phyloP scores from a whole-genome alignment of 148 eudicot genomes.

The Limonium bicolor region DNA sequence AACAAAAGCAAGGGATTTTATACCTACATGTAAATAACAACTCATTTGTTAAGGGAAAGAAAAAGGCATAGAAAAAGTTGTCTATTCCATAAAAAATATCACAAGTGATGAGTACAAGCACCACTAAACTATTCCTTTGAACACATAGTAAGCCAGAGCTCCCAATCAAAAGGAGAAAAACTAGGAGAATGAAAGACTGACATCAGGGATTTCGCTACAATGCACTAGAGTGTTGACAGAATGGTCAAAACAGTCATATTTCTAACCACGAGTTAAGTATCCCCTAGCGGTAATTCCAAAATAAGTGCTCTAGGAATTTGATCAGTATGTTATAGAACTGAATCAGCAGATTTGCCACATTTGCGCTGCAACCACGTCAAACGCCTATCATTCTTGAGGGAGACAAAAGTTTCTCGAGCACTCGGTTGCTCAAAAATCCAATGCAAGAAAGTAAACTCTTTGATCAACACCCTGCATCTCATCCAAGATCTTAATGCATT shows the following conservation, averaged over 20 bases:
- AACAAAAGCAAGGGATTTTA: neutral
- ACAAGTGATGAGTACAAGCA: neutral
- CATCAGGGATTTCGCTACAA: neutral
- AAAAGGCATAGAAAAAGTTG: neutral
- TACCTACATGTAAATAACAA: neutral
- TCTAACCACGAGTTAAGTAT: neutral
- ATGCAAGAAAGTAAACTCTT: constrained; percentile 42
- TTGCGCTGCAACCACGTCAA: constrained; percentile 49
- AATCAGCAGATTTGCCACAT: constrained; percentile 21
- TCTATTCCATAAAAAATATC: neutral
- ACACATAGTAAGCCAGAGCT: neutral
- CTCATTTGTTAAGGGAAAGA: neutral
- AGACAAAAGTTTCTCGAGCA: constrained; percentile 48
- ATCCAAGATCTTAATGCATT: constrained; percentile 47
- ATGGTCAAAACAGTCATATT: neutral
- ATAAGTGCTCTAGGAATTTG: too few relatives aligned
- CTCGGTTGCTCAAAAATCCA: constrained; percentile 50
- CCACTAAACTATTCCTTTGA: too few relatives aligned
- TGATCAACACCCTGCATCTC: constrained; percentile 64
- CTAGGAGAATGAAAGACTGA: neutral
- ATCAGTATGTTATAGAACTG: constrained; percentile 11
- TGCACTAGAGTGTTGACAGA: neutral
- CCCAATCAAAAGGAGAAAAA: neutral
- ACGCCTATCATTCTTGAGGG: constrained; percentile 41
- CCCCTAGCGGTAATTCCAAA: too few relatives aligned